Percentiles rank a stretch among this genome's conserved stretches.
These are phyloP conservation scores for Naganishia antarctica DNA, from an alignment of 768 basidiomycete genomes.

Conservation along the genomic window DNA sequence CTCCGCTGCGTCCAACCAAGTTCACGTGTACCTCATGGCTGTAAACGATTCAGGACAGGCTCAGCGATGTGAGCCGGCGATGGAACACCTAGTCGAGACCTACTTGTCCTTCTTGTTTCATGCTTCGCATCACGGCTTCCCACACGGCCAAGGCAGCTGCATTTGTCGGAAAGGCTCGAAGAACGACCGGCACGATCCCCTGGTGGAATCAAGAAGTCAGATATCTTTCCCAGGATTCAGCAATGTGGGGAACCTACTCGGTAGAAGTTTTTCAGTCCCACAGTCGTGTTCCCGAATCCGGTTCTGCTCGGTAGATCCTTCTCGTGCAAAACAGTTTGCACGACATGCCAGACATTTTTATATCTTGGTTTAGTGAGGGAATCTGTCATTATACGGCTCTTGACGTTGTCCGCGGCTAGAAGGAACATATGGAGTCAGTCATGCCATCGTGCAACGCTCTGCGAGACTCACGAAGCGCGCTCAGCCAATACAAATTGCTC, in stretches of 20 bases:
- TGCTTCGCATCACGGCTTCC: constrained; percentile 63
- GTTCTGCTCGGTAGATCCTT: constrained; percentile 52
- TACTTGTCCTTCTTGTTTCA: too few species aligned
- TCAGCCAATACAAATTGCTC: constrained; percentile 46
- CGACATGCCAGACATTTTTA: constrained; percentile 56
- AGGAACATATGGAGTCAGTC: too few species aligned
- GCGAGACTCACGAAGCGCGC: constrained; percentile 37
- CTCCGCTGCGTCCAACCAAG: too few species aligned
- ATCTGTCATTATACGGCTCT: constrained; percentile 56
- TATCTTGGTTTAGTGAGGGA: constrained; percentile 41
- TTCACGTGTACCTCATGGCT: too few species aligned
- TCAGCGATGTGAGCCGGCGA: too few species aligned
- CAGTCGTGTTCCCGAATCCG: constrained; percentile 37
- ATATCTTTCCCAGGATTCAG: too few species aligned
- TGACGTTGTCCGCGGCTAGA: constrained; percentile 73
- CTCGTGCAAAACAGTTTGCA: constrained; percentile 56
- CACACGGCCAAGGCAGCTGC: constrained; percentile 74
- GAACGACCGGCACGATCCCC: constrained; percentile 63
- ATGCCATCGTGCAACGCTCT: too few species aligned
- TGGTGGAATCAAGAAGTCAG: too few species aligned
- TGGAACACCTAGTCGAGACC: too few species aligned
- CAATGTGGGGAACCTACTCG: too few species aligned
- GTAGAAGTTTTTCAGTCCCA: constrained; percentile 44
- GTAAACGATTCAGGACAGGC: too few species aligned
- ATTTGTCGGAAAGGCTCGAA: constrained; percentile 74